Conservation (phyloP, 2,329 filamentous ascomycete species). For the Arthrinium phaeospermum region DNA sequence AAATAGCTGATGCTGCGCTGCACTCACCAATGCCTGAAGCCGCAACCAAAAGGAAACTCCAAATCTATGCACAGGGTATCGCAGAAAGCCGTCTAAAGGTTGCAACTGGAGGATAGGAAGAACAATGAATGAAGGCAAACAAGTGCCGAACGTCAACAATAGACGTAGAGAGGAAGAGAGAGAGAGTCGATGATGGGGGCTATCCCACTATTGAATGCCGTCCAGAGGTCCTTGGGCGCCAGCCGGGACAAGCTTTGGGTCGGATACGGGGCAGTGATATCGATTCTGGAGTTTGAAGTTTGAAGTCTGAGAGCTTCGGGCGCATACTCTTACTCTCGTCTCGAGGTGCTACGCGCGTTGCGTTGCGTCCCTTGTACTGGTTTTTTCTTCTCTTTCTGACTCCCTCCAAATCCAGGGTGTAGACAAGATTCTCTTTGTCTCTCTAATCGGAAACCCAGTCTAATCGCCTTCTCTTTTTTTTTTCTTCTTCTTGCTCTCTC, state of each 20-base stretch:
- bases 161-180: background rate
- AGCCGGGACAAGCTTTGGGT: constrained; percentile 6
- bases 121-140: background rate
- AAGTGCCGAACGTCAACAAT: constrained; percentile 9
- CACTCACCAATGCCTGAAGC: constrained; percentile 34
- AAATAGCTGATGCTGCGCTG: constrained; percentile 22
- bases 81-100: constrained; percentile 29
- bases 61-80: constrained; percentile 43
- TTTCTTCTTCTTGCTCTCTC: background rate
- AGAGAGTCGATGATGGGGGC: background rate
- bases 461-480: constrained; percentile 14
- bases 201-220: constrained; percentile 9
- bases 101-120: constrained; percentile 2
- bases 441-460: constrained; percentile 10
- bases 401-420: background rate
- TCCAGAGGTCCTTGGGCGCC: constrained; percentile 12
- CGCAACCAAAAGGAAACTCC: constrained; percentile 32
- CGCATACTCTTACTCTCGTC: constrained; percentile 14
- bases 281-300: constrained; percentile 5
- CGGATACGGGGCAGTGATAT: background rate
- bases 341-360: constrained; percentile 1
- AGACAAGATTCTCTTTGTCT: constrained; percentile 11
- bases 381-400: background rate
- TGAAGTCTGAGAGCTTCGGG: background rate
- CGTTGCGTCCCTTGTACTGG: constrained; percentile 1